Evolutionary conservation across 106 monocot species (phyloP), one percentile per base, ranked within the genome.

Genomic region (Amphibolis antarctica): DNA sequence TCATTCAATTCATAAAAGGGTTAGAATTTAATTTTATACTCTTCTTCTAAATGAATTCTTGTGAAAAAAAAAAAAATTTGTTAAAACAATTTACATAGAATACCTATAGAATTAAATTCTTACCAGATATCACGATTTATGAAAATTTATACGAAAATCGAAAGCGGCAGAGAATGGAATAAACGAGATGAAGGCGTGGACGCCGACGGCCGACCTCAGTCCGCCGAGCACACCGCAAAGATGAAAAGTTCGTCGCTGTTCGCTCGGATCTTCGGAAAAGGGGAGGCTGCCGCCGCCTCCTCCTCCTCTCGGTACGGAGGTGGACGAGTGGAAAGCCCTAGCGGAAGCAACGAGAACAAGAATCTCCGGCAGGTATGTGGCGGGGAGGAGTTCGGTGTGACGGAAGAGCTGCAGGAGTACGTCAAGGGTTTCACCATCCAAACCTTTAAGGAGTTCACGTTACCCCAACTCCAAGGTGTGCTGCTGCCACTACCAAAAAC

Each of bases 361-460:
- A 66, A 67, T 55, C 0, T 30, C 11, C n/a, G 44, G 18, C 55
- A 67, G 18, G 44, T n/a, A 26, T 14, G 52, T n/a, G 66, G 59
- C 11, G 73, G 47, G 25, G 79, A 82, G 70, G 85, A 80, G 46
- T 71, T 87, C 23, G 96, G 96, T 3, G 76, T 98, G 45, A 98
- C 90, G 21, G 69, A 73, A 23, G 68, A 82, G 73, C 69, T 98
- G 12, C 28, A 54, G 44, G 76, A 82, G 13, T 85, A 78, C 74
- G 71, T 87, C 42, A 76, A 67, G 65, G 70, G 68, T 14, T 85
- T 98, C 82, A 82, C 80, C 25, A 65, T 72, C 53, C 73, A 85
- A 31, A 79, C 84, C 29, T 98, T 98, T 82, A 90, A 77, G 51
- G 73, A 85, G 23, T 85, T 69, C 60, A 74, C 78, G 25, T 68